Base-by-base conservation (phyloP, 345 rosid genomes). In the Eucalyptus albens region DNA sequence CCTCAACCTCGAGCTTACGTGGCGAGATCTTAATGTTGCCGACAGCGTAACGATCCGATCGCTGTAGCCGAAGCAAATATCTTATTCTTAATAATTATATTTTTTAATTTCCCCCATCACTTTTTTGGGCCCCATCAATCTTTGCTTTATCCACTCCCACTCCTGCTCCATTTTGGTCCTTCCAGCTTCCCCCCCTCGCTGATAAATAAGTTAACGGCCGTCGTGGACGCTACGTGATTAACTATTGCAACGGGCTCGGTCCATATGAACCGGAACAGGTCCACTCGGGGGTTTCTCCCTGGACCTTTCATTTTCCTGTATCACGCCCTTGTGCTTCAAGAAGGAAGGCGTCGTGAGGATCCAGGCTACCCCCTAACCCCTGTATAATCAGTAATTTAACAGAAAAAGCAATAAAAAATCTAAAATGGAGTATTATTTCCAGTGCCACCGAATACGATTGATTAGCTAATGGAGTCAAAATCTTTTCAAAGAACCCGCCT, bases 21-120 rank as follows among this genome's bases (percentile, higher is more conserved):
- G 77, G 77, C 77, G 77, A 21, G 17, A 65, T 65, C 40, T 7
- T 7, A n/a, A 15, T 15, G 37, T n/a, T 65, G 77, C 40, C 77
- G 77, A 65, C 77, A n/a, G 21, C 37, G 19, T 4, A 4, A 31
- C 11, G 37, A n/a, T 65, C 77, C 24, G 24, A 53, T 8, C 24
- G 8, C 33, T n/a, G 77, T 15, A 7, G 37, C 37, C 77, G 19
- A 2, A 7, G 37, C 4, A 65, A 15, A n/a, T n/a, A 65, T n/a
- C 77, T n/a, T n/a, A 7, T 15, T 8, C 77, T n/a, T 7, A 60
- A 10, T 7, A 2, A 3, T 3, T 6, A 2, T 3, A 4, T 29
- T 13, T 15, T 6, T 15, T 1, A 5, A 27, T 6, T 29, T 59
- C 0, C n/a, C 65, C 16, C 8, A 4, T 0, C 21, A 19, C 3